Evolutionary conservation across 140 eudicot genomes (phyloP).

Genomic region (Oenanthe javanica): DNA sequence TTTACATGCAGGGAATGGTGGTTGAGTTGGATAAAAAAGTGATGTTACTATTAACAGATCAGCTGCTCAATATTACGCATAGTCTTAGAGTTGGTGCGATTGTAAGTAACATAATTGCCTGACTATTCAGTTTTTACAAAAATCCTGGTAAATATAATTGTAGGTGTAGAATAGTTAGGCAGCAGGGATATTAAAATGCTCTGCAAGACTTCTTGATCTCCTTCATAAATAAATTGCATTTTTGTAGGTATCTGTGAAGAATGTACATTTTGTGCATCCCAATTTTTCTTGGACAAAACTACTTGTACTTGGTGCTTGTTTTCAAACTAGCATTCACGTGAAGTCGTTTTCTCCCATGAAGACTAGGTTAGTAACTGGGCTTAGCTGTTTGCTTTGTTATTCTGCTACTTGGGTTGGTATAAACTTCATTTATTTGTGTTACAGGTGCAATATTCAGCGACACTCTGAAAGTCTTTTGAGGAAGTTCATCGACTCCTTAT

Average conservation of each 20-base stretch:
- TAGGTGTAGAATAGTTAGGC: background rate
- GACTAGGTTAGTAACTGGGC: constrained; percentile 38
- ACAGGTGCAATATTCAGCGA: constrained; percentile 42
- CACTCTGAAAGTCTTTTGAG: constrained; percentile 65
- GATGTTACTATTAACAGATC: constrained; percentile 61
- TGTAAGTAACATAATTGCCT: constrained; percentile 36
- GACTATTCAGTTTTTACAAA: background rate
- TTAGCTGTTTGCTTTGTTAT: background rate
- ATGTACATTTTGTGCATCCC: constrained; percentile 77
- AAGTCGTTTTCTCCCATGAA: constrained; percentile 71
- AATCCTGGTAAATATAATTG: background rate
- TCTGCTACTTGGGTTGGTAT: background rate
- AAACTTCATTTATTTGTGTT: constrained; percentile 7
- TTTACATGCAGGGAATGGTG: constrained; percentile 73
- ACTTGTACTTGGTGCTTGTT: constrained; percentile 74
- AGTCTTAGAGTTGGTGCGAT: constrained; percentile 81
- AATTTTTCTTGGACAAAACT: constrained; percentile 61
- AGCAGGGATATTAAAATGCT: background rate
- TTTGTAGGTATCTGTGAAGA: constrained; percentile 58
- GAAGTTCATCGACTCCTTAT: constrained; percentile 68
- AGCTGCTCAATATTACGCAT: constrained; percentile 48
- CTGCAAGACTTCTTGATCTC: background rate
- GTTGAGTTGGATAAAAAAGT: constrained; percentile 70
- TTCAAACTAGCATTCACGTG: constrained; percentile 56
- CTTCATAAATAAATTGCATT: background rate